Evolutionary conservation across 495 filamentous ascomycete species (phyloP).

Genomic region (Stereocaulon alpinum): DNA sequence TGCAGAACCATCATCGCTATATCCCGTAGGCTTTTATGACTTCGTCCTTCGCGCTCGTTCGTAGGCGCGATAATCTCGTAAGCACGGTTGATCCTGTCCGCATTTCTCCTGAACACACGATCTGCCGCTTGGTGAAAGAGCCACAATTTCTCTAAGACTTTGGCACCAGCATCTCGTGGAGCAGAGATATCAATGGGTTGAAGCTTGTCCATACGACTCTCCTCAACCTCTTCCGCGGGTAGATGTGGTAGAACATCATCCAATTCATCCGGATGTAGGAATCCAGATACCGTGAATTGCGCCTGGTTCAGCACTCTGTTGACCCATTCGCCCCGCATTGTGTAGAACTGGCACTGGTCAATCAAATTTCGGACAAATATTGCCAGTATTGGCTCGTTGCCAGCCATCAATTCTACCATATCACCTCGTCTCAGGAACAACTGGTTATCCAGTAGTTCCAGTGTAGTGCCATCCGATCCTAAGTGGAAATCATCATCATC

Average conservation of each 20-base stretch:
- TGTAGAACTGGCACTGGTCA: constrained; percentile 60
- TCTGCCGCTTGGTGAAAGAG: constrained; percentile 42
- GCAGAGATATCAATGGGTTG: constrained; percentile 38
- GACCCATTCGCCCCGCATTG: constrained; percentile 63
- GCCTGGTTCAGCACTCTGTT: constrained; percentile 35
- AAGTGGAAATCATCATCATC: constrained; percentile 24
- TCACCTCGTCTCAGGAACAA: constrained; percentile 56
- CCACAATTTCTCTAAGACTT: constrained; percentile 42
- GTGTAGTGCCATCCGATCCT: constrained; percentile 32
- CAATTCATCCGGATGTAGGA: constrained; percentile 48
- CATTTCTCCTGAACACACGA: constrained; percentile 36
- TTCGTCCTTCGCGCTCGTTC: constrained; percentile 28
- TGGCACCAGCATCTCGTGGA: constrained; percentile 41
- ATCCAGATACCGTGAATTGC: constrained; percentile 54
- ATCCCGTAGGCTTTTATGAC: constrained; percentile 50
- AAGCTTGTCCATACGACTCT: constrained; percentile 36
- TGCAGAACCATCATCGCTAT: constrained; percentile 47
- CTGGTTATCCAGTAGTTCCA: constrained; percentile 26
- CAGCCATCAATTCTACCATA: constrained; percentile 49
- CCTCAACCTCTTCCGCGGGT: constrained; percentile 37
- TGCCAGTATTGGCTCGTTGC: constrained; percentile 45
- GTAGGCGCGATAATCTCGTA: constrained; percentile 28
- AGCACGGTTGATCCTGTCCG: constrained; percentile 29
- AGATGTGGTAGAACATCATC: constrained; percentile 51
- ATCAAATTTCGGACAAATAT: constrained; percentile 59